Base-by-base conservation (phyloP, 129 eudicot genomes). In the Deinandra increscens region DNA sequence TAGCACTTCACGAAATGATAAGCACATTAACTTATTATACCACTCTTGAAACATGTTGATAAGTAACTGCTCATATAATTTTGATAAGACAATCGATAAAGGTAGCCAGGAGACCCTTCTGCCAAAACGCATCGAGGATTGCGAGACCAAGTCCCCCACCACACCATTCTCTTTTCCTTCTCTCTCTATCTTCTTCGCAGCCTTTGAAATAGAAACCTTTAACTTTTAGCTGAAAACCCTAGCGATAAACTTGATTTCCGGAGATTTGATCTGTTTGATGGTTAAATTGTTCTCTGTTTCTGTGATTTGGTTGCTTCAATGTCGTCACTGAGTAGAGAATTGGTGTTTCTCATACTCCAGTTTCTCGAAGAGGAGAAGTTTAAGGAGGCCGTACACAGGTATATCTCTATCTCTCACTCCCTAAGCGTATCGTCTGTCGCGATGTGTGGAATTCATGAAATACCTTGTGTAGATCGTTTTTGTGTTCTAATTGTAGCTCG, bases 341-440 rank as follows among this genome's bases (percentile, higher is more conserved):
- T 90, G 80, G 97, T 83, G 76, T 90, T 87, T 63, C 83, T 90
- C 11, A 85, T 90, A 68, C 95, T 90, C 34, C 97, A 90, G 62
- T 90, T 90, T 63, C 89, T 90, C 9, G 97, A 90, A 22, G 97
- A 90, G 80, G 97, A 90, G 85, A 90, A 90, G 71, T 90, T 84
- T 63, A 87, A 81, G 85, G 97, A 87, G 68, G 78, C 89, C 68
- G 97, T 77, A 10, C 97, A 90, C 67, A 83, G 77, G 97, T 90
- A 78, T 43, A 4, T 41, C 2, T 19, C 0, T 44, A 3, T 22
- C 8, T 17, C 31, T 26, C 31, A 26, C 31, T 26, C 31, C 31
- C 1, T 26, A 26, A 26, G 31, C 3, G 31, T 26, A 26, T 26
- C 31, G 31, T 9, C 9, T 68, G 19, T 5, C 12, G 34, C 6